These are phyloP conservation scores for Pseudogymnoascus sp. DNA, from an alignment of 2,329 filamentous ascomycete species.

Conservation along the genomic window DNA sequence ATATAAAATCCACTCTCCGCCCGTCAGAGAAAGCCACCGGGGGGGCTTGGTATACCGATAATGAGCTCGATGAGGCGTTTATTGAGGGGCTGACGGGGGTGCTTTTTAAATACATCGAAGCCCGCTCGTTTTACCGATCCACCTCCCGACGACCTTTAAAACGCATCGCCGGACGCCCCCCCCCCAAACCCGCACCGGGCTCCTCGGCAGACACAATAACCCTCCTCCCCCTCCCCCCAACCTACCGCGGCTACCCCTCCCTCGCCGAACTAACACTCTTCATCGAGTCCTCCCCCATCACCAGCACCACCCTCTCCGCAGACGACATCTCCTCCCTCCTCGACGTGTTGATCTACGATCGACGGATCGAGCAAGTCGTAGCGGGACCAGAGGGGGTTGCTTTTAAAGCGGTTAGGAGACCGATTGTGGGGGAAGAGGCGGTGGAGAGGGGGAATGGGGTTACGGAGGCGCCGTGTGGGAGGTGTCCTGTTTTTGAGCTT, in stretches of 20 bases:
- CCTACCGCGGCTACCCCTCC: constrained; percentile 73
- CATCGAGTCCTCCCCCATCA: constrained; percentile 59
- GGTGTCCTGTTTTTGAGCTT: constrained; percentile 86
- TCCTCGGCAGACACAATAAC: constrained; percentile 8
- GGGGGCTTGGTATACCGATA: constrained; percentile 89
- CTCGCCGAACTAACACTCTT: constrained; percentile 66
- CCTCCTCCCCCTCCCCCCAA: constrained; percentile 46
- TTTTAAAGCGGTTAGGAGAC: constrained; percentile 28
- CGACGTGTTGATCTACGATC: constrained; percentile 82
- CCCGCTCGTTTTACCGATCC: constrained; percentile 57
- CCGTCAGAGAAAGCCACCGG: constrained; percentile 87
- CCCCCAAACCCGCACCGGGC: constrained; percentile 11
- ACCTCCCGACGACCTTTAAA: constrained; percentile 25
- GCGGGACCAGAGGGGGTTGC: constrained; percentile 23
- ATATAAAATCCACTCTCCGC: constrained; percentile 77
- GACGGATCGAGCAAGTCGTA: constrained; percentile 60
- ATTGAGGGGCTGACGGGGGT: constrained; percentile 67
- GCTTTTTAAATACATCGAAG: constrained; percentile 65
- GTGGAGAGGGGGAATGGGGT: constrained; percentile 38
- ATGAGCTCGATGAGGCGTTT: constrained; percentile 80
- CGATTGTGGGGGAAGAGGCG: constrained; percentile 28
- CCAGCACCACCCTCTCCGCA: constrained; percentile 60
- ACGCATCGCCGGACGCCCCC: constrained; percentile 11
- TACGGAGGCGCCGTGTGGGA: constrained; percentile 82
- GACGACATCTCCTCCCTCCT: constrained; percentile 77